phyloP scores from a whole-genome alignment of 495 filamentous ascomycete genomes.

The Neurospora terricola region DNA sequence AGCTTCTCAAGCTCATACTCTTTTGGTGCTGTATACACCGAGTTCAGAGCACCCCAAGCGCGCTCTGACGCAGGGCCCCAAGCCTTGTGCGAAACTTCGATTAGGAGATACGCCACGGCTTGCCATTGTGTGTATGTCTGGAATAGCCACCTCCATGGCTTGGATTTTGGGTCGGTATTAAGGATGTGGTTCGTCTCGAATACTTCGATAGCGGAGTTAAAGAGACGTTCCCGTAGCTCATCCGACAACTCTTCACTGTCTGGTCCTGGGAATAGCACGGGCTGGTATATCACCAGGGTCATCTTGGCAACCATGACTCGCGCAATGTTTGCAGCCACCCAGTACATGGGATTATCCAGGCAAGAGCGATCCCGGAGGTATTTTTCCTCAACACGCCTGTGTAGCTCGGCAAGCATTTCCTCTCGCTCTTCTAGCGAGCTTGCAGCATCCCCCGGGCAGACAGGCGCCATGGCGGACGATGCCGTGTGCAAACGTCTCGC shows the following conservation, averaged over 20 bases:
- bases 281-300: slow-evolving; percentile 39
- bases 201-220: slow-evolving; percentile 64
- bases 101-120: slow-evolving; percentile 63
- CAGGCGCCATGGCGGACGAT: slow-evolving; percentile 21
- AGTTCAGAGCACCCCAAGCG: slow-evolving; percentile 67
- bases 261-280: slow-evolving; percentile 37
- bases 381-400: slow-evolving; percentile 52
- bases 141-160: slow-evolving; percentile 74
- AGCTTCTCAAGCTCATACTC: slow-evolving; percentile 41
- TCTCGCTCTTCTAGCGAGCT: slow-evolving; percentile 48
- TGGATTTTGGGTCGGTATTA: slow-evolving; percentile 47
- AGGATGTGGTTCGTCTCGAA: slow-evolving; percentile 63
- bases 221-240: slow-evolving; percentile 60
- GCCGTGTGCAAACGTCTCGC: slow-evolving; percentile 31
- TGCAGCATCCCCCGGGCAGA: slow-evolving; percentile 15
- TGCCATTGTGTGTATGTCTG: slow-evolving; percentile 76
- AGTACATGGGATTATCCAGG: slow-evolving; percentile 52
- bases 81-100: slow-evolving; percentile 68
- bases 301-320: slow-evolving; percentile 57
- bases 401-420: slow-evolving; percentile 51
- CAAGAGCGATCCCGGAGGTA: slow-evolving; percentile 53
- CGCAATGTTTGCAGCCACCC: slow-evolving; percentile 60
- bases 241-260: slow-evolving; percentile 35
- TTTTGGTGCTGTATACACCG: slow-evolving; percentile 45
- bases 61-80: slow-evolving; percentile 59